Base-by-base conservation (phyloP, 495 filamentous ascomycete genomes). In the Penicillium mononematosum region DNA sequence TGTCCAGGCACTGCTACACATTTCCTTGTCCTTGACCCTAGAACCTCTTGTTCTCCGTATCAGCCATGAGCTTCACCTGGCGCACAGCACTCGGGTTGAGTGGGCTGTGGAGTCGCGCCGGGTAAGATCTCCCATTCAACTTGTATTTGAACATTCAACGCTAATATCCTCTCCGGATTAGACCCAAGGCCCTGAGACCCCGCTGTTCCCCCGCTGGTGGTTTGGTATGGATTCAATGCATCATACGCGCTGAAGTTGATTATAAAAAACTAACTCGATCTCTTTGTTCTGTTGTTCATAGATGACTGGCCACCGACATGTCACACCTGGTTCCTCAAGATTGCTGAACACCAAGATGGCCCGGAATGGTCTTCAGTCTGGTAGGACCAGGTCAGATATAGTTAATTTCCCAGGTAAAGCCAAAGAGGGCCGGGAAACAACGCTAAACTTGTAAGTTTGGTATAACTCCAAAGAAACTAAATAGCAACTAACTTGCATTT, bases 401-500 rank as follows among this genome's bases (percentile, higher is more conserved):
- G 41, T 56, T 24, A 24, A 10, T 7, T 16, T 42, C 22, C 42
- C 42, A 38, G 31, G 31, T 24, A 36, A 8, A 3, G 7, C 24
- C 7, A 9, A 17, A 20, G 17, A 5, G 7, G 19, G 11, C 12
- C 19, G 14, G 11, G 34, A 45, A 38, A 10, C 5, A 1, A 14
- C 6, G 27, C 17, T 46, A 17, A 22, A 45, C 1, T 56, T 51
- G 55, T 58, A 29, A 45, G 55, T 51, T 29, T 42, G 10, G 16
- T n/a, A 3, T 1, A 14, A 29, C 42, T 43, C 29, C 25, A 31
- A 29, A 14, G 7, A 32, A 48, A 17, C 19, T 20, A 27, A 50
- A 38, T 50, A 36, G 2, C 25, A 14, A 24, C 54, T 60, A 22
- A 64, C 17, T 9, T 24, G 8, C 14, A 1, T 7, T 42, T 22